Conservation (phyloP, 768 basidiomycete species). For the Amanita muscaria region DNA sequence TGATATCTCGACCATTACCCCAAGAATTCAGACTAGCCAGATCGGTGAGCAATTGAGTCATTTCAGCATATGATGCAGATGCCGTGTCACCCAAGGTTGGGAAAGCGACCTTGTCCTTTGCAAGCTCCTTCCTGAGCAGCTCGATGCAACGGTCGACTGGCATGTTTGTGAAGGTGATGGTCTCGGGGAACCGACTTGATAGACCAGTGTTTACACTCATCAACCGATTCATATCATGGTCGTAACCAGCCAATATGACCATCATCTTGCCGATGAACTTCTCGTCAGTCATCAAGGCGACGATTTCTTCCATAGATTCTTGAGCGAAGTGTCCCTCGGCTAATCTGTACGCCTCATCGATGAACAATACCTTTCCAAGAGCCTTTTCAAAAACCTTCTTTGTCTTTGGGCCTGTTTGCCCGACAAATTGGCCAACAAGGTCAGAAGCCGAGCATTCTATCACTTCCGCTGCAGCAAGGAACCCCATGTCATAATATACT, state of each 20-base stretch:
- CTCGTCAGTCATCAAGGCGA: slow-evolving; percentile 51
- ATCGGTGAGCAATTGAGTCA: slow-evolving; percentile 30
- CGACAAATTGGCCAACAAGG: slow-evolving; percentile 60
- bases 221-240: slow-evolving; percentile 55
- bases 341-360: slow-evolving; percentile 66
- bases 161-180: slow-evolving; percentile 48
- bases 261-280: slow-evolving; percentile 50
- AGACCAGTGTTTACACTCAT: slow-evolving; percentile 53
- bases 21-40: slow-evolving; percentile 43
- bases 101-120: slow-evolving; percentile 32
- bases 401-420: slow-evolving; percentile 66
- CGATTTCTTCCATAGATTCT: slow-evolving; percentile 67
- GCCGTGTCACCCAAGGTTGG: slow-evolving; percentile 25
- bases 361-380: slow-evolving; percentile 57
- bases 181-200: slow-evolving; percentile 60
- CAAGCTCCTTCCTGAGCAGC: slow-evolving; percentile 39
- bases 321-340: slow-evolving; percentile 53
- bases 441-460: slow-evolving; percentile 64
- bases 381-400: slow-evolving; percentile 52
- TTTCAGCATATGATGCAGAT: slow-evolving; percentile 22
- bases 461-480: slow-evolving; percentile 39
- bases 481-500: slow-evolving; percentile 57
- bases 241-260: slow-evolving; percentile 65
- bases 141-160: slow-evolving; percentile 37
- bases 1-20: slow-evolving; percentile 65